Conservation (phyloP, 2,329 filamentous ascomycete genomes). For the Penicillium occitanis region DNA sequence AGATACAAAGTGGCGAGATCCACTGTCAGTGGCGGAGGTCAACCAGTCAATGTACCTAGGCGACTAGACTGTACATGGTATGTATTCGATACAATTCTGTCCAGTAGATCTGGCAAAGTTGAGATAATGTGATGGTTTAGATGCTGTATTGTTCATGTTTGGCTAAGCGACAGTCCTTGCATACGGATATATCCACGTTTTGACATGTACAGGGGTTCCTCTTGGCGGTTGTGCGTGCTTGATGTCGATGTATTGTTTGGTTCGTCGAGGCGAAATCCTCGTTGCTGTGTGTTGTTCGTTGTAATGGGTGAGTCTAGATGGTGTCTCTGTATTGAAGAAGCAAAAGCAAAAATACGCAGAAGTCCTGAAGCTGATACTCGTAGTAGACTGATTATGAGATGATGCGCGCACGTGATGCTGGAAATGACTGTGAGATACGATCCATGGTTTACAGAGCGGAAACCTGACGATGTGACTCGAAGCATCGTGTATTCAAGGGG, state of each 20-base stretch:
- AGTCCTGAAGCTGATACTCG: not conserved
- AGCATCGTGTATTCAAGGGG: not conserved
- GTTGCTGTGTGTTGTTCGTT: not conserved
- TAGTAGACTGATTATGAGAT: not conserved
- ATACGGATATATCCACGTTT: not conserved
- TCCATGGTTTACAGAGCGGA: not conserved
- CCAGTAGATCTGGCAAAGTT: not conserved
- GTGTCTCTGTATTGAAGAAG: not conserved
- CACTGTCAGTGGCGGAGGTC: not conserved
- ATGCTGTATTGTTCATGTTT: not conserved
- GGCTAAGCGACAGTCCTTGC: not conserved
- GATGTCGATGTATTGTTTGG: conserved; percentile 1
- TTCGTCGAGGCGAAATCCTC: not conserved
- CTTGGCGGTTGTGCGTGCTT: conserved; percentile 2
- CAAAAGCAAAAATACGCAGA: not conserved
- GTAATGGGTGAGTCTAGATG: not conserved
- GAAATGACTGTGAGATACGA: not conserved
- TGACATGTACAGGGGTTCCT: conserved; percentile 1
- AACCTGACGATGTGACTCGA: not conserved
- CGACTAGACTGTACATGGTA: not conserved
- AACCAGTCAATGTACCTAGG: not conserved
- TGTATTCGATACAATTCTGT: not conserved
- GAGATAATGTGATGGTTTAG: not conserved
- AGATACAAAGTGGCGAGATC: not conserved
- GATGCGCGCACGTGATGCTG: not conserved